Conservation (phyloP, 768 basidiomycete genomes). For the Suillus luteus region DNA sequence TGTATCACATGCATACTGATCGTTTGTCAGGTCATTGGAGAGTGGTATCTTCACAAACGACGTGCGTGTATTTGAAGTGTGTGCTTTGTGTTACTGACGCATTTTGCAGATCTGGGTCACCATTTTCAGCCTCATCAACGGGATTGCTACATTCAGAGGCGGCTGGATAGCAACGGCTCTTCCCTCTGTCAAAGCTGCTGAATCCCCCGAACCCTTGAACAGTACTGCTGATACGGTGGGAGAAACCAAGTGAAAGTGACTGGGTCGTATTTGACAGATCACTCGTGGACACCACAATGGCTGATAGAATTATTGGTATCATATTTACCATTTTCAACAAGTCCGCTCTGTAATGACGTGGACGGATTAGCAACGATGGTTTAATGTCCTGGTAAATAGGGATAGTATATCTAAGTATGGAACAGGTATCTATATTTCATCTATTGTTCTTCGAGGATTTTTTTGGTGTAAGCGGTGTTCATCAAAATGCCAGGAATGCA, state of each 20-base stretch:
- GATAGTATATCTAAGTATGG: background rate
- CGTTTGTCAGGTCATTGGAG: constrained; percentile 58
- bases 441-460: background rate
- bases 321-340: background rate
- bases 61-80: constrained; percentile 38
- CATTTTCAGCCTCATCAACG: constrained; percentile 49
- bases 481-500: background rate
- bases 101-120: constrained; percentile 40
- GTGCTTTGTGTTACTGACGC: constrained; percentile 13
- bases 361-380: background rate
- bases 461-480: background rate
- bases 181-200: constrained; percentile 12
- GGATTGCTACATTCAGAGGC: constrained; percentile 60
- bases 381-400: background rate
- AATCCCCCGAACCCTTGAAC: background rate
- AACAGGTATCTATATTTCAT: background rate
- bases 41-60: constrained; percentile 67
- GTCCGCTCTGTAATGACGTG: background rate
- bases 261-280: background rate
- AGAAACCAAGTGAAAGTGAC: background rate
- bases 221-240: background rate
- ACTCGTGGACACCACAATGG: no score
- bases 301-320: background rate
- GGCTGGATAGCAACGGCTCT: constrained; percentile 72
- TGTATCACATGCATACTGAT: constrained; percentile 5